Evolutionary conservation across 164 flowering plant species (phyloP), one percentile per base, ranked within the genome.

Genomic region (Akebia trifoliata): DNA sequence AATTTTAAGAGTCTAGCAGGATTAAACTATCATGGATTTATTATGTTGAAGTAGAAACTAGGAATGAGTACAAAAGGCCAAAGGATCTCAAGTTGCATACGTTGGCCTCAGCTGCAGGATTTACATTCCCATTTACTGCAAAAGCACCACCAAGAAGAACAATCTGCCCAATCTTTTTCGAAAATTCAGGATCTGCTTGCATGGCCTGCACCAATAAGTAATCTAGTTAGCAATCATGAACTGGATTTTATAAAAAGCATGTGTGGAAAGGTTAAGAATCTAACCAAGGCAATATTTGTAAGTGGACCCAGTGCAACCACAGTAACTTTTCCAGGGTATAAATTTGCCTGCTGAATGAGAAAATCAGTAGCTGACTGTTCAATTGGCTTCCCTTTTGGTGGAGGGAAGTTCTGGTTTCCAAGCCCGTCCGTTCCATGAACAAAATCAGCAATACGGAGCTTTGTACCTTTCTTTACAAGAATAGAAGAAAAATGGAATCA

Each of bases 91-190:
- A n/a, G 24, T 20, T 56, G 64, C 87, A 69, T 70, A 92, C 97
- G 78, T 92, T 92, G 61, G 98, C 96, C 64, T 92, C 98, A 20
- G 95, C 79, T 17, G 98, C 95, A n/a, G 98, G 95, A 71, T 92
- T 89, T 12, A 89, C 98, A 76, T 89, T 92, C 55, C 97, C 97
- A 69, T 87, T 86, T 60, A 89, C 96, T 32, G 83, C 56, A 78
- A 92, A 92, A 52, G 95, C 90, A 65, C 98, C 98, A 63, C 98
- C 98, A 68, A 89, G 95, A 72, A 92, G 30, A 61, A 80, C 78
- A 60, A 92, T 83, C 67, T 89, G 86, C 43, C 79, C 77, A 54
- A 89, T 63, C 55, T 89, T 92, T 43, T 77, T 76, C n/a, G 74
- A 37, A 73, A 92, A 89, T 35, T 53, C 71, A 54, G 98, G 85